Conservation (phyloP, 208 protist species). For the Trypanosomatidae sp. region DNA sequence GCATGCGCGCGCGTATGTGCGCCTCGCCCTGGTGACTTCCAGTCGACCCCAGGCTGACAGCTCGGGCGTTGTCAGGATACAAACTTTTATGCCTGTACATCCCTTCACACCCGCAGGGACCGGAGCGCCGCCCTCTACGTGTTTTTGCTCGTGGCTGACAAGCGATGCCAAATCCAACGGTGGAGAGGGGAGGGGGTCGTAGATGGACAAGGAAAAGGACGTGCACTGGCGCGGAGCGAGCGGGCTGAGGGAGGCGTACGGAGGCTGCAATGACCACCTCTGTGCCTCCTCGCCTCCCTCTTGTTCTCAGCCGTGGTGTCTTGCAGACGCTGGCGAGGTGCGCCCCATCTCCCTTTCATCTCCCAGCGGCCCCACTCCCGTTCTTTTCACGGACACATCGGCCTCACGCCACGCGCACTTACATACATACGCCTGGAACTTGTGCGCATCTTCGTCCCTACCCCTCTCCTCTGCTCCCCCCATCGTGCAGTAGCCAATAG, state of each 20-base stretch:
- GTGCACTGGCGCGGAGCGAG: neutral
- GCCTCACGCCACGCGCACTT: neutral
- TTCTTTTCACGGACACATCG: neutral
- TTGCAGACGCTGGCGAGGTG: neutral
- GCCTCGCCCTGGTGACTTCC: neutral
- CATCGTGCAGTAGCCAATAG: no score
- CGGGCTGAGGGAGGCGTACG: neutral
- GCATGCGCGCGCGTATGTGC: neutral
- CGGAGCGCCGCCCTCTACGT: neutral
- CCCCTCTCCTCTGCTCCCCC: neutral
- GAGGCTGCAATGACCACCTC: neutral
- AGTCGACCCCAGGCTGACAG: neutral
- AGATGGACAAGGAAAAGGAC: neutral
- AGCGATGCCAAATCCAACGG: neutral
- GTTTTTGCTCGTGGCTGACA: neutral
- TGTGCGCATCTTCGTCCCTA: neutral
- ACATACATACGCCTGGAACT: neutral
- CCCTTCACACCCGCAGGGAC: neutral
- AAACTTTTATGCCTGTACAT: neutral
- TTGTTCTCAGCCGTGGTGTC: neutral
- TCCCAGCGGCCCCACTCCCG: neutral
- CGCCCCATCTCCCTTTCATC: neutral
- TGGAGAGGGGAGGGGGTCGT: neutral
- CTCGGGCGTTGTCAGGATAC: neutral
- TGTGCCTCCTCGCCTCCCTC: neutral